These are phyloP conservation scores for Pseudopyricularia javanii DNA, from an alignment of 2,329 filamentous ascomycete species.

Conservation along the genomic window DNA sequence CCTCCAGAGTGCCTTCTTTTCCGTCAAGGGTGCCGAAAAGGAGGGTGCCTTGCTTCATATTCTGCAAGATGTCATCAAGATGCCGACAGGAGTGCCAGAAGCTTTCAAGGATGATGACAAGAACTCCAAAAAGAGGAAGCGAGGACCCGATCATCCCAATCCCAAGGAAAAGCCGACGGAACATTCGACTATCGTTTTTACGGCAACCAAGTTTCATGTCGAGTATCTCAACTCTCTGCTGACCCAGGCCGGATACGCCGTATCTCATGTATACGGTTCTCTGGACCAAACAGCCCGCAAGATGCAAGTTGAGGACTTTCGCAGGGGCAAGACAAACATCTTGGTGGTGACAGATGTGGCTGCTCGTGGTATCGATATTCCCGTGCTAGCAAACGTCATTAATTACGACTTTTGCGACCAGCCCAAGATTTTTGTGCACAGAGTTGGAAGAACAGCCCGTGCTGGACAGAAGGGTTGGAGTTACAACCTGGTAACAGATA, in stretches of 20 bases:
- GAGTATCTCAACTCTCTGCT: conserved; percentile 83
- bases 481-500: conserved; percentile 81
- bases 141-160: conserved; percentile 38
- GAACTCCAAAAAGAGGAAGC: conserved; percentile 60
- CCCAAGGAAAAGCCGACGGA: conserved; percentile 63
- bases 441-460: conserved; percentile 89
- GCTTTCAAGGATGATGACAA: conserved; percentile 32
- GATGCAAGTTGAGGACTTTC: conserved; percentile 83
- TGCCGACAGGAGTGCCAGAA: conserved; percentile 58
- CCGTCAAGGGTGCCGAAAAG: conserved; percentile 83
- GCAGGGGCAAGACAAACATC: conserved; percentile 73
- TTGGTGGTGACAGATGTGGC: conserved; percentile 95
- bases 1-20: conserved; percentile 90
- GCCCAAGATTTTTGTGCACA: conserved; percentile 91
- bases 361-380: conserved; percentile 94
- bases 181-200: conserved; percentile 90
- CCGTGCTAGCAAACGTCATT: conserved; percentile 89
- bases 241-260: conserved; percentile 69
- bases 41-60: conserved; percentile 86
- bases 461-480: conserved; percentile 89
- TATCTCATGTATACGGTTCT: conserved; percentile 89
- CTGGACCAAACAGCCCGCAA: conserved; percentile 89
- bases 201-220: conserved; percentile 92
- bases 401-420: conserved; percentile 98
- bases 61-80: conserved; percentile 82